Base-by-base conservation (phyloP, 306 rosid genomes). In the Benincasa hispida region DNA sequence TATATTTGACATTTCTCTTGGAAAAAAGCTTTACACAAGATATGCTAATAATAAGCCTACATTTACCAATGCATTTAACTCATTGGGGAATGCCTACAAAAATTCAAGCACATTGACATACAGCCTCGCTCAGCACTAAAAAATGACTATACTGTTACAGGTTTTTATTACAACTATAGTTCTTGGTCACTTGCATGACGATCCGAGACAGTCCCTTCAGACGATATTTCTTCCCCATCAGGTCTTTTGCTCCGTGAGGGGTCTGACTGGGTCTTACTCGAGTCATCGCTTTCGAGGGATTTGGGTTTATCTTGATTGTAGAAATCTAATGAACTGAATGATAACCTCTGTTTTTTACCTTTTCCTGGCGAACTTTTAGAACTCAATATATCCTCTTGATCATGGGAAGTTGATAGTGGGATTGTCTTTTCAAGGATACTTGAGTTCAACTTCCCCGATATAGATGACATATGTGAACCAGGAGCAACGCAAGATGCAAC, bases 151-250 rank as follows among this genome's bases (percentile, higher is more conserved):
- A 84, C 79, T 85, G 82, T 74, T 81, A 50, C 78, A 76, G 7
- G 19, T 76, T 54, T 84, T 78, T 54, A 83, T 73, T 73, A 83
- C 83, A 81, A 80, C 91, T 81, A 87, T 28, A 91, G 78, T 85
- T 94, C 96, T 84, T 74, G 80, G 34, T 94, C 94, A 82, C 89
- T 86, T 77, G 68, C 76, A 78, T 78, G 89, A 84, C 89, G 90
- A 83, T 94, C 97, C 1, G 99, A 94, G 76, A 94, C 93, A 0
- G 99, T 94, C 75, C 93, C 99, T 85, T 94, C 99, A 15, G 99
- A 92, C 11, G 99, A 94, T 62, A 81, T 75, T 79, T 90, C 95
- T 81, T 45, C 92, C 55, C 54, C 85, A 75, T 84, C 87, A 2
- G 87, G 91, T 79, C 41, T 89, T 72, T 87, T 87, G 57, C 79